Evolutionary conservation across 208 protist species (phyloP).

Genomic region (Leishmania major): DNA sequence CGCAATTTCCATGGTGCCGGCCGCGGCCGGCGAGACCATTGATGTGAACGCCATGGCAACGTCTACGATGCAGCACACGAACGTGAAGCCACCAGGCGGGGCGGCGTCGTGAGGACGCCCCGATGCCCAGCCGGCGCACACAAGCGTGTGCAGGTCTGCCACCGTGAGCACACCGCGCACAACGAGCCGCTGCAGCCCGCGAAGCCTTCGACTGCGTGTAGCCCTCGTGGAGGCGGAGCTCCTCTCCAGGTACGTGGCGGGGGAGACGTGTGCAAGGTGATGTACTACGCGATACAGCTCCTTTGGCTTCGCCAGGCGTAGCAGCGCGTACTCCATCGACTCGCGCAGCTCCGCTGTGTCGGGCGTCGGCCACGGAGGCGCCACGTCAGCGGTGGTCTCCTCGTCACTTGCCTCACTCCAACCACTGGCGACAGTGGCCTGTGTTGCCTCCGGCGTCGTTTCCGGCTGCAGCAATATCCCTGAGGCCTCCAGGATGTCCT

Average conservation of each 20-base stretch:
- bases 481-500: conserved; percentile 32
- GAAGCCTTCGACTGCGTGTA: background rate
- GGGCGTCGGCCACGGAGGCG: background rate
- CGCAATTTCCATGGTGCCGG: background rate
- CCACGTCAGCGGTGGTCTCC: background rate
- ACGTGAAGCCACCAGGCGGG: conserved; percentile 19
- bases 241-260: background rate
- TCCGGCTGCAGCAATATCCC: conserved; percentile 8
- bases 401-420: conserved; percentile 10
- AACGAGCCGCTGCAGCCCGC: background rate
- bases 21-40: background rate
- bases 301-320: conserved; percentile 31
- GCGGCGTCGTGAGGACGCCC: conserved; percentile 16
- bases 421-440: background rate
- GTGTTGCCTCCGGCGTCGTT: background rate
- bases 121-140: conserved; percentile 22
- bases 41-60: conserved; percentile 13
- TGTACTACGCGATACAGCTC: conserved; percentile 16
- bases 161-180: conserved; percentile 32
- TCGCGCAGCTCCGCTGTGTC: conserved; percentile 19
- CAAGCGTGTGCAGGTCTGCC: conserved; percentile 26
- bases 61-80: conserved; percentile 25
- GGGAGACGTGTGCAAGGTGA: conserved; percentile 8
- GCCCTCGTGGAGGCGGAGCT: background rate
- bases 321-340: conserved; percentile 36